These are phyloP conservation scores for Ascochyta clinopodiicola DNA, from an alignment of 2,329 filamentous ascomycete species.

Conservation along the genomic window DNA sequence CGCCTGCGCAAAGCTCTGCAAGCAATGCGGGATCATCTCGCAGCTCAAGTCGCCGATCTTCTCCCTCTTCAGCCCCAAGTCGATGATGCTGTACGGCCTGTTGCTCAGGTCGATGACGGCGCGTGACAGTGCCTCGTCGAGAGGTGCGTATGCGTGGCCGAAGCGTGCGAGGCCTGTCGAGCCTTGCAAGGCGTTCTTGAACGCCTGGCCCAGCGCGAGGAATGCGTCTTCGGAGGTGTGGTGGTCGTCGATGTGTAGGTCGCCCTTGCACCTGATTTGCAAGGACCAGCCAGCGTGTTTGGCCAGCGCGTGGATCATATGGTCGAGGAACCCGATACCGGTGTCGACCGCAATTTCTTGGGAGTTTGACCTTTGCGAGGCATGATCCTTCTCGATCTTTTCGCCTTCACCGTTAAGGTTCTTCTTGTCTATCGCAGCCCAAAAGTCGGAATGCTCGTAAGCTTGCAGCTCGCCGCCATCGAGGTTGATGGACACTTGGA, in stretches of 20 bases:
- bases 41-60: slow-evolving; percentile 87
- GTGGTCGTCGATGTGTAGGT: slow-evolving; percentile 97
- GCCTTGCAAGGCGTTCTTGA: slow-evolving; percentile 78
- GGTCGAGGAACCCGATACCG: slow-evolving; percentile 96
- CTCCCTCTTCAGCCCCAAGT: slow-evolving; percentile 85
- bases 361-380: slow-evolving; percentile 80
- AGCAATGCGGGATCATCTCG: slow-evolving; percentile 96
- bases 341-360: slow-evolving; percentile 90
- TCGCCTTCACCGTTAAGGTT: slow-evolving; percentile 40
- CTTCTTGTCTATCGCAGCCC: slow-evolving; percentile 55
- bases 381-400: slow-evolving; percentile 67
- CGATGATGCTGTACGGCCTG: slow-evolving; percentile 82
- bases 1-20: slow-evolving; percentile 91
- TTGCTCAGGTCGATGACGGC: slow-evolving; percentile 96
- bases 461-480: slow-evolving; percentile 76
- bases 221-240: slow-evolving; percentile 97
- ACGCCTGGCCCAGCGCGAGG: slow-evolving; percentile 86
- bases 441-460: slow-evolving; percentile 55
- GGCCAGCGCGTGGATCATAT: slow-evolving; percentile 96
- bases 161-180: slow-evolving; percentile 86
- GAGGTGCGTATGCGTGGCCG: slow-evolving; percentile 87
- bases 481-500: slow-evolving; percentile 88
- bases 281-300: slow-evolving; percentile 97
- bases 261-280: slow-evolving; percentile 80
- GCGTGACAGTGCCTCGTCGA: slow-evolving; percentile 92